A percentile compares a stretch with the other conserved stretches of the same genome.
These are phyloP conservation scores for Tillandsia leiboldiana DNA, from an alignment of 176 grass and related monocot species.

Conservation along the genomic window DNA sequence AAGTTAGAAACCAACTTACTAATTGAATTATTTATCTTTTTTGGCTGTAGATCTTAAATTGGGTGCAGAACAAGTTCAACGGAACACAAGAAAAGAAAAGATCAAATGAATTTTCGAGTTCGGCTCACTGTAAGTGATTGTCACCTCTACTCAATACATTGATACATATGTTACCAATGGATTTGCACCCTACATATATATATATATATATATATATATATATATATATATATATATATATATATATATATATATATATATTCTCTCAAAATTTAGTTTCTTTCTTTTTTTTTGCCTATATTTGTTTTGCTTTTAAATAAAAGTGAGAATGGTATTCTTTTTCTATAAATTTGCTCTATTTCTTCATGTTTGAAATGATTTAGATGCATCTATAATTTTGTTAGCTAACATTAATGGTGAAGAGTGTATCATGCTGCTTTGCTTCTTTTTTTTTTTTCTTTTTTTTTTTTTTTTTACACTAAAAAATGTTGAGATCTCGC, in stretches of 20 bases:
- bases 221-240: too few relatives aligned
- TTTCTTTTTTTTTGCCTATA: background rate
- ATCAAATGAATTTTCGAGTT: constrained; percentile 7
- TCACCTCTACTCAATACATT: background rate
- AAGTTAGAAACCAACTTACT: background rate
- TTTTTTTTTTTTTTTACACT: background rate
- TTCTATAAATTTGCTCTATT: background rate
- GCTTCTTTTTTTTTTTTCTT: background rate
- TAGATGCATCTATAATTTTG: background rate
- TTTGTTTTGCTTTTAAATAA: too few relatives aligned
- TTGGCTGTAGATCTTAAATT: constrained; percentile 60
- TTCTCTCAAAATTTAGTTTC: background rate
- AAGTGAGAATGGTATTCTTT: too few relatives aligned
- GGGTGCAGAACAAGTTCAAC: constrained; percentile 58
- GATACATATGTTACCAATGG: constrained; percentile 1
- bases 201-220: too few relatives aligned
- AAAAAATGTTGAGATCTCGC: background rate
- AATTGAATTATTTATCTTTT: background rate
- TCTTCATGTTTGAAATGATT: background rate
- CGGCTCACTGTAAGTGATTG: constrained; percentile 23
- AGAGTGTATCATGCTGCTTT: background rate
- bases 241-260: too few relatives aligned
- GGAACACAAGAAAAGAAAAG: constrained; percentile 36
- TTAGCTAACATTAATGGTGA: background rate
- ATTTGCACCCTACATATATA: background rate